Evolutionary conservation across 345 rosid genomes (phyloP).

Genomic region (Capsella bursapastoris): DNA sequence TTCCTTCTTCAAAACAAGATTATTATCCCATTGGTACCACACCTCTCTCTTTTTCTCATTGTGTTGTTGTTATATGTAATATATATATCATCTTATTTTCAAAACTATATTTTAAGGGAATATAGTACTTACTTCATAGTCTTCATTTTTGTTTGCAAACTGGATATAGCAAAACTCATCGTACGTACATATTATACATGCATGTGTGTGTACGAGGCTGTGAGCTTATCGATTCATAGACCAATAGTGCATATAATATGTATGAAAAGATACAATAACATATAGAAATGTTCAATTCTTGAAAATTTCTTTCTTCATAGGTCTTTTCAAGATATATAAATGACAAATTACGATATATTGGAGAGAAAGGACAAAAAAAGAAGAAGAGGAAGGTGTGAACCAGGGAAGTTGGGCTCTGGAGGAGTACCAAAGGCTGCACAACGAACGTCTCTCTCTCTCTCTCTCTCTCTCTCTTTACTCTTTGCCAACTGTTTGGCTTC

Average conservation of each 20-base stretch:
- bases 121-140: neutral
- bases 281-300: neutral
- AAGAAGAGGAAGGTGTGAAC: constrained; percentile 39
- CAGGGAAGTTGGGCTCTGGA: constrained; percentile 45
- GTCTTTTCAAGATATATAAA: neutral
- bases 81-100: neutral
- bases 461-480: constrained; percentile 4
- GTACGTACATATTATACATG: neutral
- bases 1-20: constrained; percentile 8
- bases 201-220: neutral
- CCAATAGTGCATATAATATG: constrained; percentile 9
- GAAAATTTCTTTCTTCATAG: constrained; percentile 6
- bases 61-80: neutral
- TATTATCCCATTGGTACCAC: constrained; percentile 17
- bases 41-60: constrained; percentile 21
- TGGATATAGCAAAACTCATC: constrained; percentile 23
- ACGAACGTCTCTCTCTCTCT: constrained; percentile 31
- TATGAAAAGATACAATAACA: no score
- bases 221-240: constrained; percentile 6
- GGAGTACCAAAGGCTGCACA: constrained; percentile 37
- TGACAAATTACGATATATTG: neutral
- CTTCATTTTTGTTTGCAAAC: constrained; percentile 9
- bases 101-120: neutral
- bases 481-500: constrained; percentile 27
- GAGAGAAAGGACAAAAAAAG: constrained; percentile 28